Percentiles rank a stretch among this genome's conserved stretches.
Evolutionary conservation across 176 grass and related monocot genomes (phyloP).

Genomic region (Aegilops longissima): DNA sequence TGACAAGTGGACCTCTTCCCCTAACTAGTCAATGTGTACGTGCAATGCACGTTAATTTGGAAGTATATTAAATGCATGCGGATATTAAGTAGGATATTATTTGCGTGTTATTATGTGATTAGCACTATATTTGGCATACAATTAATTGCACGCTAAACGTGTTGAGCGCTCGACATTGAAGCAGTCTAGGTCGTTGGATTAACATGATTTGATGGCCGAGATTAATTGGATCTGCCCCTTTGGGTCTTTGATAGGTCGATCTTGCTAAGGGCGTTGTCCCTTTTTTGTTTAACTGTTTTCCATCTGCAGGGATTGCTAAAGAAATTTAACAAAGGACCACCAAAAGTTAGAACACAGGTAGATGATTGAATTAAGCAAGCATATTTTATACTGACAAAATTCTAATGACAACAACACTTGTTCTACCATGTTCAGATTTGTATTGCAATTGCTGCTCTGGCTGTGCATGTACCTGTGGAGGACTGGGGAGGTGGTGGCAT

Average conservation of each 20-base stretch:
- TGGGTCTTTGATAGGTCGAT: background rate
- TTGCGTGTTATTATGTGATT: too few relatives aligned
- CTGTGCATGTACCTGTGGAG: conserved; percentile 91
- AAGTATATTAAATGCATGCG: too few relatives aligned
- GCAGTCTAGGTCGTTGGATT: too few relatives aligned
- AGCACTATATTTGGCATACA: too few relatives aligned
- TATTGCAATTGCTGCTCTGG: conserved; percentile 92
- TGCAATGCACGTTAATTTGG: too few relatives aligned
- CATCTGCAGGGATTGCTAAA: conserved; percentile 72
- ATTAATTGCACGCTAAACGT: too few relatives aligned
- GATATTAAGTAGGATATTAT: too few relatives aligned
- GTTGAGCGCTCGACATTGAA: too few relatives aligned
- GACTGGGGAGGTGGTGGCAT: conserved; percentile 97
- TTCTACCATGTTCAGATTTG: conserved; percentile 76
- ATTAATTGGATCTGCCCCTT: too few relatives aligned
- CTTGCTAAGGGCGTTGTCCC: background rate
- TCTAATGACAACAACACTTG: conserved; percentile 21
- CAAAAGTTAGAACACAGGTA: conserved; percentile 99
- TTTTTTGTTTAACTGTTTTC: conserved; percentile 15
- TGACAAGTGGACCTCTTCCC: too few relatives aligned
- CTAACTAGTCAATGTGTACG: background rate
- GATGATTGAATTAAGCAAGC: conserved; percentile 21
- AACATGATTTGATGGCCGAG: too few relatives aligned
- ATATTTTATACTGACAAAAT: conserved; percentile 17
- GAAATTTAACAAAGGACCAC: conserved; percentile 83